Evolutionary conservation across 768 basidiomycete species (phyloP).

Genomic region (Postia placenta): DNA sequence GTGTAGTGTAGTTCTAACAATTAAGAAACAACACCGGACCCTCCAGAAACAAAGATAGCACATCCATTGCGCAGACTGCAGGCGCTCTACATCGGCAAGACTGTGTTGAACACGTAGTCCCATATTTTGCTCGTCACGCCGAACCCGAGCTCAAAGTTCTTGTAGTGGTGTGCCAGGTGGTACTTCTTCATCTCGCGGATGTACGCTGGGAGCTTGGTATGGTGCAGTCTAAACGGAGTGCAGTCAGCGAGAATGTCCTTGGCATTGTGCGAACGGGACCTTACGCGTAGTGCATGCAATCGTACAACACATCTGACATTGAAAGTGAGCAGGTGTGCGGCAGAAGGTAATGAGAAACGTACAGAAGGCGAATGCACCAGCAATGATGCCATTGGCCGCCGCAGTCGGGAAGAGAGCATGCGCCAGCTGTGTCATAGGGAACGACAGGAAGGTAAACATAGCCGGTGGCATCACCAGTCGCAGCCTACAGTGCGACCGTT

Average conservation of each 20-base stretch:
- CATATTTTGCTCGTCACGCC: constrained; percentile 97
- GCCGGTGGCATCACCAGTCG: constrained; percentile 96
- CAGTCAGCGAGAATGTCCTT: constrained; percentile 10
- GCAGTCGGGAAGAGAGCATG: constrained; percentile 76
- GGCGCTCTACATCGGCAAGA: constrained; percentile 47
- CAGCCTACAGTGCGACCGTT: constrained; percentile 39
- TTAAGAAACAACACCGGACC: neutral
- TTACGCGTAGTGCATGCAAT: constrained; percentile 89
- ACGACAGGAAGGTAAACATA: constrained; percentile 69
- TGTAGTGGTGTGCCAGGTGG: constrained; percentile 96
- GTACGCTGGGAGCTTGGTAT: constrained; percentile 81
- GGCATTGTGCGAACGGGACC: constrained; percentile 19
- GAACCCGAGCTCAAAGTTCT: constrained; percentile 96
- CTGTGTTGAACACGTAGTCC: constrained; percentile 89
- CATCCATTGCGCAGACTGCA: neutral
- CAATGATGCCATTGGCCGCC: constrained; percentile 87
- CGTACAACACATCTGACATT: constrained; percentile 70
- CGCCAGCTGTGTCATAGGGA: constrained; percentile 84
- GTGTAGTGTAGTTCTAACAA: neutral
- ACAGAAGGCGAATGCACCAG: constrained; percentile 76
- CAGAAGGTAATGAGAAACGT: constrained; percentile 21
- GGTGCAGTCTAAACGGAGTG: constrained; percentile 55
- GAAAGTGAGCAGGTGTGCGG: constrained; percentile 6
- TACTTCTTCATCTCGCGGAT: constrained; percentile 93
- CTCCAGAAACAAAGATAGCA: neutral